Evolutionary conservation across 371 early-diverging fungal species (phyloP).

Genomic region (Mucor piriformis): DNA sequence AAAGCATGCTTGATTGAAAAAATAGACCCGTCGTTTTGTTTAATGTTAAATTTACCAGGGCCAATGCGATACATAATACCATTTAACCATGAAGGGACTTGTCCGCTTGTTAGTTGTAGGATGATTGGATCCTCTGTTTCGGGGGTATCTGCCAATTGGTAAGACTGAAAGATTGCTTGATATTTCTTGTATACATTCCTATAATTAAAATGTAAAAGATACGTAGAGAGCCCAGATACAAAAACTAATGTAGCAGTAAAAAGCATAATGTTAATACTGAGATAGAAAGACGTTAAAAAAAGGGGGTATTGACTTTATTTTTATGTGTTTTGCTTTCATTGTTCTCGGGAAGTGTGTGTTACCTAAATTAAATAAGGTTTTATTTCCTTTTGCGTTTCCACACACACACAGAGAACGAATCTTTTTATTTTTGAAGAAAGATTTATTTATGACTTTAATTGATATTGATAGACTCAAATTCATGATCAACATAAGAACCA

Average conservation of each 20-base stretch:
- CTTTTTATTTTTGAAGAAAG: not conserved
- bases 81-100: conserved; percentile 43
- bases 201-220: not conserved
- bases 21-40: conserved; percentile 23
- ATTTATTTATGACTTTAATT: conserved; percentile 1
- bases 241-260: not conserved
- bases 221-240: not conserved
- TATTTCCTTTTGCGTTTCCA: no score
- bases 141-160: conserved; percentile 27
- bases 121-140: conserved; percentile 42
- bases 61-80: conserved; percentile 48
- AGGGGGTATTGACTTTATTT: no score
- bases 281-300: no score
- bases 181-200: conserved; percentile 3
- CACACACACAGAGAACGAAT: not conserved
- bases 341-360: no score
- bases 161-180: not conserved
- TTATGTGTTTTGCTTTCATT: no score
- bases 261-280: not conserved
- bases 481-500: conserved; percentile 49
- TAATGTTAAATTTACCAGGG: conserved; percentile 44
- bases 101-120: conserved; percentile 39
- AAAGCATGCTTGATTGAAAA: conserved; percentile 44
- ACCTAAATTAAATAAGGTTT: no score
- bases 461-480: conserved; percentile 23